Evolutionary conservation across 2,329 filamentous ascomycete genomes (phyloP).

Genomic region (Orbilia quercus): DNA sequence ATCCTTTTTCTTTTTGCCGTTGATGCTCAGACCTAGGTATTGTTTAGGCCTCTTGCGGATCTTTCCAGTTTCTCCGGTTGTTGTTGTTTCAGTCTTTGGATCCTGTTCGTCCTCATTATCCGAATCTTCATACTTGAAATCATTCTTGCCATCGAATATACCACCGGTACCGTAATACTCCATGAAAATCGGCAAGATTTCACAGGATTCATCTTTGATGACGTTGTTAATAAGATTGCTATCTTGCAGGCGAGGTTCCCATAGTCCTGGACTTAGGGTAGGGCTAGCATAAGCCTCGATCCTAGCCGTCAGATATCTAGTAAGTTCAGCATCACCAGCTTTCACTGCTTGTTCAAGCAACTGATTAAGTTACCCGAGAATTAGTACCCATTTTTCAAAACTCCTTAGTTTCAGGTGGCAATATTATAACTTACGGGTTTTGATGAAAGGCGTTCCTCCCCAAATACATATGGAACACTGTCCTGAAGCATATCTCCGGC

Average conservation of each 20-base stretch:
- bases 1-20: slow-evolving; percentile 77
- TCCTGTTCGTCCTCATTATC: slow-evolving; percentile 40
- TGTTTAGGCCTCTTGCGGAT: slow-evolving; percentile 67
- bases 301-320: slow-evolving; percentile 13
- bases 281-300: slow-evolving; percentile 59
- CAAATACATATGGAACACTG: slow-evolving; percentile 50
- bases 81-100: slow-evolving; percentile 56
- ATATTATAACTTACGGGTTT: not conserved
- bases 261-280: slow-evolving; percentile 64
- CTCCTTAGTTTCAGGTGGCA: no score
- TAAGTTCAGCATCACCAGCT: not conserved
- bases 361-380: not conserved
- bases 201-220: slow-evolving; percentile 41
- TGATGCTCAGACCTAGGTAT: slow-evolving; percentile 81
- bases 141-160: slow-evolving; percentile 24
- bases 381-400: not conserved
- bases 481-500: slow-evolving; percentile 3
- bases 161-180: slow-evolving; percentile 49
- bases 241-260: slow-evolving; percentile 62
- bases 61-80: slow-evolving; percentile 30
- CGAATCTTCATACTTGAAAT: slow-evolving; percentile 21
- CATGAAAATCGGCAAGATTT: slow-evolving; percentile 58
- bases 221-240: slow-evolving; percentile 56
- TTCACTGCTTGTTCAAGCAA: slow-evolving; percentile 9
- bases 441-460: slow-evolving; percentile 56